Conservation (phyloP, 129 eudicot genomes). For the Flaveria ramosissima region DNA sequence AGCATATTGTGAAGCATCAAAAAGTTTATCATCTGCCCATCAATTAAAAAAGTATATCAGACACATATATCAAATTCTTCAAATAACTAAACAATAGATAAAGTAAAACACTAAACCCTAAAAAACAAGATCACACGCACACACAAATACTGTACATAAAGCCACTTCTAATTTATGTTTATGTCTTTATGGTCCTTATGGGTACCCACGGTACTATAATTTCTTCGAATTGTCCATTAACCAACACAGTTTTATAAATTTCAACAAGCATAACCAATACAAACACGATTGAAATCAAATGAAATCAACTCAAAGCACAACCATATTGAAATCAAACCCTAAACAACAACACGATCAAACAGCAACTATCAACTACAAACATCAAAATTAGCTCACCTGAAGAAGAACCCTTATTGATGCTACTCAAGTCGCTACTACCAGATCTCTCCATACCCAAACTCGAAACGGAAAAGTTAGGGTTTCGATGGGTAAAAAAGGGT, state of each 20-base stretch:
- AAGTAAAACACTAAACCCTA: not conserved
- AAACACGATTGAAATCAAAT: not conserved
- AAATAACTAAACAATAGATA: not conserved
- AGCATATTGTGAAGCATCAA: slow-evolving; percentile 81
- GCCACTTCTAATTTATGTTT: not conserved
- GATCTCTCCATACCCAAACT: slow-evolving; percentile 37
- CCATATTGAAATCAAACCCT: not conserved
- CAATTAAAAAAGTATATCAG: slow-evolving; percentile 6
- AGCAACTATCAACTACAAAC: not conserved
- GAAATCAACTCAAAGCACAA: not conserved
- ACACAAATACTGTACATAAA: not conserved
- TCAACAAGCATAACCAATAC: not conserved
- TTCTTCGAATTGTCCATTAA: slow-evolving; percentile 3
- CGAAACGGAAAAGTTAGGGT: slow-evolving; percentile 29
- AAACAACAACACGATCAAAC: slow-evolving; percentile 10
- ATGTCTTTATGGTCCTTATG: not conserved
- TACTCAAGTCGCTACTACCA: slow-evolving; percentile 12
- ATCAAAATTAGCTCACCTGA: slow-evolving; percentile 24
- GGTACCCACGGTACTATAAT: not conserved
- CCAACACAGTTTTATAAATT: slow-evolving; percentile 21
- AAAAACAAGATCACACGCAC: not conserved
- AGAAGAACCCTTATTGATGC: slow-evolving; percentile 14
- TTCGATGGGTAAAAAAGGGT: slow-evolving; percentile 13
- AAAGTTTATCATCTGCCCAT: slow-evolving; percentile 53
- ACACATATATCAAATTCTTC: slow-evolving; percentile 2